Base-by-base conservation (phyloP, 257 asterid genomes). In the Galeopsis tetrahit region DNA sequence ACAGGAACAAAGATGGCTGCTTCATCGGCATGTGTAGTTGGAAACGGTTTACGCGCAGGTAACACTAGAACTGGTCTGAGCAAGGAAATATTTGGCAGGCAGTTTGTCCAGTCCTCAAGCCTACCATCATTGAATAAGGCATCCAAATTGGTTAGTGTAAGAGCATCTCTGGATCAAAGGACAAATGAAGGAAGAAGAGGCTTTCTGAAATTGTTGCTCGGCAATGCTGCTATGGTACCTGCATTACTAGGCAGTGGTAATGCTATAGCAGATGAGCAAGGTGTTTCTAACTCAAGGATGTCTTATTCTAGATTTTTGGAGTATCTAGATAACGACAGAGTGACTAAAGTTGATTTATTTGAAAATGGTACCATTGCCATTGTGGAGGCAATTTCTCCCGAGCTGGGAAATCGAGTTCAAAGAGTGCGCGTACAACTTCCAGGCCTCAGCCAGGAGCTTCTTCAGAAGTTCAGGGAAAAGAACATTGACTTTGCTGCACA, bases 401-500 rank as follows among this genome's bases (percentile, higher is more conserved):
- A 92, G 77, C 78, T 90, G 74, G 97, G 99, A 10, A 92, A 95
- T 70, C 88, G 96, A 52, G 80, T 90, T 56, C 98, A 95, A 76
- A 88, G 97, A 74, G 98, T 95, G 42, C 95, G 96, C 2, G 97
- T 95, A 7, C 98, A 95, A 64, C 92, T 95, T 65, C 99, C 99
- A 10, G 99, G 98, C 55, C 93, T 95, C 62, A 87, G 91, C 84
- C 99, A 95, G 81, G 99, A 92, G 88, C 96, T 95, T 60, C 98
- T 95, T 66, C 98, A 92, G 75, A 95, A 95, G 79, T 85, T 95
- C 66, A 82, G 96, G 66, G 99, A 92, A 75, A 95, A 95, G 79
- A 90, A 92, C 78, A 87, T 95, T 2, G 99, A 95, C 76, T 95
- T 95, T 77, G 98, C 98, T 36, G 97, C 97, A 51, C 99, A 90